phyloP scores from a whole-genome alignment of 371 early-diverging fungal genomes.

The Mortierella sp. region DNA sequence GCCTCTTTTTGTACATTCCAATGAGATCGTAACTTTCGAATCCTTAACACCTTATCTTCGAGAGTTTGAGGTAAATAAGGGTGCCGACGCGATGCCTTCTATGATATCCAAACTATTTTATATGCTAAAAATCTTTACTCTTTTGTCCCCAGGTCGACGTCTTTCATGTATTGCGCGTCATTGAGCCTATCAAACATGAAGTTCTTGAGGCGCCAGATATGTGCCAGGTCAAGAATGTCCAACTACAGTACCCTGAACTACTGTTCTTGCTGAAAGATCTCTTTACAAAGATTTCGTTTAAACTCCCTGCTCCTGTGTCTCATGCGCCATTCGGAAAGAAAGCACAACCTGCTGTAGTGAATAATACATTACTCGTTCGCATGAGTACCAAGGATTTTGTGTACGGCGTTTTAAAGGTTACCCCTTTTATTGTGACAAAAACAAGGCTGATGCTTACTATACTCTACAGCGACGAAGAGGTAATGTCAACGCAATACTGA shows the following conservation, averaged over 20 bases:
- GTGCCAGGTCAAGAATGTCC: constrained; percentile 19
- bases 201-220: constrained; percentile 20
- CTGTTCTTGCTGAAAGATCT: constrained; percentile 69
- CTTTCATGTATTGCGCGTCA: constrained; percentile 51
- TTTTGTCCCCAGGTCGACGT: constrained; percentile 26
- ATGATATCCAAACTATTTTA: not conserved
- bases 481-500: not conserved
- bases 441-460: constrained; percentile 25
- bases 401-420: constrained; percentile 42
- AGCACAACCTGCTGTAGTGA: constrained; percentile 33
- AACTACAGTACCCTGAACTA: constrained; percentile 49
- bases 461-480: constrained; percentile 37
- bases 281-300: constrained; percentile 65
- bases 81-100: not conserved
- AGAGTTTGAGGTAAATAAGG: constrained; percentile 60
- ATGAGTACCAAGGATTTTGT: constrained; percentile 57
- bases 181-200: constrained; percentile 33
- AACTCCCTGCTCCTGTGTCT: constrained; percentile 56
- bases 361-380: constrained; percentile 55
- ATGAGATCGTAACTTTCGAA: constrained; percentile 29
- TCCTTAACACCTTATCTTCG: constrained; percentile 57
- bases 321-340: constrained; percentile 60
- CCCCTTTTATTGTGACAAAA: constrained; percentile 29
- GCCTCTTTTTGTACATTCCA: constrained; percentile 9
- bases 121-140: not conserved